Base-by-base conservation (phyloP, 2,329 filamentous ascomycete genomes). In the Daldinia sp. region DNA sequence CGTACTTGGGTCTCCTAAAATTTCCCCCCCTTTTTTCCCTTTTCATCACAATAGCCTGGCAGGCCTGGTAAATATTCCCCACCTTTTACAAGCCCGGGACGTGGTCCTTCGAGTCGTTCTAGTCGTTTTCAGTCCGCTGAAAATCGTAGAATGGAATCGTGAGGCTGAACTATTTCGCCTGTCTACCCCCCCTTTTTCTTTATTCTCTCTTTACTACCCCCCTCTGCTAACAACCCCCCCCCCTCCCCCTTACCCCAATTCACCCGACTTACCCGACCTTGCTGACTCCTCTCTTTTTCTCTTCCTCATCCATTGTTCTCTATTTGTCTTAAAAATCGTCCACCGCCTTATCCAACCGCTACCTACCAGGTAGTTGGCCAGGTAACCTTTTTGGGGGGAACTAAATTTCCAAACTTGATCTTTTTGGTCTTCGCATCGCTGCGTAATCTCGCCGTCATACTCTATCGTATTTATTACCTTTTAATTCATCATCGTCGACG, bases 361-460 rank as follows among this genome's bases (percentile, higher is more conserved):
- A 37, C n/a, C n/a, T n/a, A n/a, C n/a, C n/a, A n/a, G n/a, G n/a
- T n/a, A 25, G 41, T 56, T 58, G 53, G 45, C 64, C 59, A 50
- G 64, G 50, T 61, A 64, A 61, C 57, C 45, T 48, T 29, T 27
- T n/a, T 30, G 19, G 17, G 45, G n/a, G n/a, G n/a, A n/a, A n/a
- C 4, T 48, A 30, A 43, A 34, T 11, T 47, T 56, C 52, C 52
- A 54, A 35, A 13, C 17, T 52, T 56, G 53, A 25, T 39, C 50
- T 27, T 21, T 23, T 37, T 25, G 15, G 39, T 25, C n/a, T n/a
- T 37, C 13, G 37, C 35, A 45, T 17, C 21, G 41, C 58, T 67
- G 47, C 62, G 65, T 65, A 67, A 67, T 65, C 55, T 30, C 54
- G 52, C 19, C 62, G 61, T 67, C 65, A 65, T 58, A 35, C 34